Base-by-base conservation (phyloP, 805 yeast genomes). In the Danielia oregonensis region DNA sequence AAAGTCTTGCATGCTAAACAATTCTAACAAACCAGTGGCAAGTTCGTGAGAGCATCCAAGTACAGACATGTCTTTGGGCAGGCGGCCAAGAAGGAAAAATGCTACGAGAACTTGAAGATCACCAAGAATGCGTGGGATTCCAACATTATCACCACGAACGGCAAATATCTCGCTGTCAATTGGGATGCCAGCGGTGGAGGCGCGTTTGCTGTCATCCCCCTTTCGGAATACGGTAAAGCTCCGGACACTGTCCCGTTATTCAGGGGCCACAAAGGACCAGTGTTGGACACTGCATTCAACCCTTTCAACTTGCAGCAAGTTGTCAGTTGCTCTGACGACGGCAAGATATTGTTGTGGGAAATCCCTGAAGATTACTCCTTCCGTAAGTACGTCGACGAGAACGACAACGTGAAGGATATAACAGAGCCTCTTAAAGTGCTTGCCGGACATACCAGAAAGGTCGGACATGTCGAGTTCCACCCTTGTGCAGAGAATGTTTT, bases 171-270 rank as follows among this genome's bases (percentile, higher is more conserved):
- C 26, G 73, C 96, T 1, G 82, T 88, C 45, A 88, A 86, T 58
- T 88, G 96, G 96, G 87, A 86, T 39, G 72, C 96, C 21, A 82
- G 95, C 8, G 97, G 97, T 26, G 97, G 97, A 43, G 99, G 99
- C 34, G 94, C 97, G 0, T 89, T 93, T 68, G 96, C 96, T 1
- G 85, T 94, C 9, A 79, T 93, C 40, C 98, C 98, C 2, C 66
- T 86, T 17, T 57, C 59, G 6, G 96, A 91, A 59, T 81, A 78
- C 13, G 97, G 98, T 7, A 93, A 89, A 56, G 80, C 89, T 6
- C 97, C 96, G 4, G 99, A 93, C 49, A 78, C 82, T 41, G 89
- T 88, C 31, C 93, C 98, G 2, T 71, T 93, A 46, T 93, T 91
- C 62, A 78, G 96, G 52, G 98, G 98, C 11, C 98, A 91, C 59